Conservation (phyloP, 1,284 basidiomycete species). For the Ustilago curta region DNA sequence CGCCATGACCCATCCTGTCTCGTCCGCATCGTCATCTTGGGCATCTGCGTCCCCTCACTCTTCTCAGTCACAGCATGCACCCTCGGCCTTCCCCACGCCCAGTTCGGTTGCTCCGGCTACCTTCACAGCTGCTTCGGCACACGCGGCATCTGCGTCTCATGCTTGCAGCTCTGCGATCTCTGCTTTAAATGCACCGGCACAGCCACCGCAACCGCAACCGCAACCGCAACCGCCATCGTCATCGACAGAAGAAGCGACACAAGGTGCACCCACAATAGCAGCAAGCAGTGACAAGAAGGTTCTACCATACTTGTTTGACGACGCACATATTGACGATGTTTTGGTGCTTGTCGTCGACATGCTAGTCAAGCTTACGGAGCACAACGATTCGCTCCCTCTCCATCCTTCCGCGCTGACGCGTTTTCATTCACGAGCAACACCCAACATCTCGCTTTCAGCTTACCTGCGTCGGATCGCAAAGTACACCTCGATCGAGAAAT, state of each 20-base stretch:
- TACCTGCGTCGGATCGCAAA: conserved; percentile 67
- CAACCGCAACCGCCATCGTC: too few relatives aligned
- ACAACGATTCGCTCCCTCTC: conserved; percentile 67
- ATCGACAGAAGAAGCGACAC: too few relatives aligned
- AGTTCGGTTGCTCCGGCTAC: conserved; percentile 16
- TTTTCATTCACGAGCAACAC: conserved; percentile 67
- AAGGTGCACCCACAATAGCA: conserved; percentile 11
- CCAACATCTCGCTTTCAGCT: conserved; percentile 62
- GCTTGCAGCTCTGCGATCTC: conserved; percentile 11
- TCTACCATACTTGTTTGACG: conserved; percentile 63
- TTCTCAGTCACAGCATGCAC: conserved; percentile 8
- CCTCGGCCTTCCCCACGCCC: conserved; percentile 17
- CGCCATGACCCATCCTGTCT: conserved; percentile 27
- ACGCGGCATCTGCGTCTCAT: conserved; percentile 21
- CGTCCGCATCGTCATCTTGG: conserved; percentile 6
- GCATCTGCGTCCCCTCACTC: conserved; percentile 8
- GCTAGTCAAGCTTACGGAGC: conserved; percentile 63
- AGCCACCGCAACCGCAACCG: conserved; percentile 3
- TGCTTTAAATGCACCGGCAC: conserved; percentile 3
- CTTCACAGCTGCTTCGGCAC: conserved; percentile 24
- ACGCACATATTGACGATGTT: conserved; percentile 64
- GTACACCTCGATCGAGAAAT: conserved; percentile 68
- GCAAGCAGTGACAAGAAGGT: conserved; percentile 18
- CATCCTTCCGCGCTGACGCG: conserved; percentile 66
- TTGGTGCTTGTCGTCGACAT: conserved; percentile 66